These are phyloP conservation scores for Capronia epimyces DNA, from an alignment of 2,329 filamentous ascomycete species.

Conservation along the genomic window DNA sequence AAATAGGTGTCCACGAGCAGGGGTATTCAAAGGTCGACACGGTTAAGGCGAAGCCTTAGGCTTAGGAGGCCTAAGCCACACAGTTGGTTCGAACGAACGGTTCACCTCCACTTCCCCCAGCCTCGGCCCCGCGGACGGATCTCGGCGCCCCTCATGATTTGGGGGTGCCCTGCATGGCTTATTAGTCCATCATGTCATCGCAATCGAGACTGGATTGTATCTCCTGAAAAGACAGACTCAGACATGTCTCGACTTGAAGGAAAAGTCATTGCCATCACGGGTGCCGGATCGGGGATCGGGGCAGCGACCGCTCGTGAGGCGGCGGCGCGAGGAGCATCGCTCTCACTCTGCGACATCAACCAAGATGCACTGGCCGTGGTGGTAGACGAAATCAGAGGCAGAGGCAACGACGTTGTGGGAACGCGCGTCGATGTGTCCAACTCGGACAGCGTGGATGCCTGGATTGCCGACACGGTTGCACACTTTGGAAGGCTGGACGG, in stretches of 20 bases:
- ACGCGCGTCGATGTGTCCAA: constrained; percentile 4
- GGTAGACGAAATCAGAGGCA: constrained; percentile 1
- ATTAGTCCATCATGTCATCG: no score
- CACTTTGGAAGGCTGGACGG: constrained; percentile 25
- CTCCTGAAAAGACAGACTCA: no score
- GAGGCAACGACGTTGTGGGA: not conserved
- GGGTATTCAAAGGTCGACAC: no score
- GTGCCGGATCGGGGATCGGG: constrained; percentile 48
- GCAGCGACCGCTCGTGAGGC: constrained; percentile 45
- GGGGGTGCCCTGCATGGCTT: no score
- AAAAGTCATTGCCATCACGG: constrained; percentile 48
- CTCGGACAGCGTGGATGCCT: constrained; percentile 2
- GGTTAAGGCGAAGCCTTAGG: no score
- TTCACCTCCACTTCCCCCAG: no score
- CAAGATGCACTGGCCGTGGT: constrained; percentile 31
- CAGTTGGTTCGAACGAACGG: no score
- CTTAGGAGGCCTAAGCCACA: no score
- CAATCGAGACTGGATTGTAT: no score
- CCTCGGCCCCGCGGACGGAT: no score
- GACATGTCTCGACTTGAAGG: constrained; percentile 31
- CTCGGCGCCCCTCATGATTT: no score
- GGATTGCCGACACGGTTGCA: constrained; percentile 19
- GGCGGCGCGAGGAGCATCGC: constrained; percentile 39
- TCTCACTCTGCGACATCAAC: constrained; percentile 48
- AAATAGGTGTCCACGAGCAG: no score